These are phyloP conservation scores for Saturnispora diversa DNA, from an alignment of 805 yeast genomes.

Conservation along the genomic window DNA sequence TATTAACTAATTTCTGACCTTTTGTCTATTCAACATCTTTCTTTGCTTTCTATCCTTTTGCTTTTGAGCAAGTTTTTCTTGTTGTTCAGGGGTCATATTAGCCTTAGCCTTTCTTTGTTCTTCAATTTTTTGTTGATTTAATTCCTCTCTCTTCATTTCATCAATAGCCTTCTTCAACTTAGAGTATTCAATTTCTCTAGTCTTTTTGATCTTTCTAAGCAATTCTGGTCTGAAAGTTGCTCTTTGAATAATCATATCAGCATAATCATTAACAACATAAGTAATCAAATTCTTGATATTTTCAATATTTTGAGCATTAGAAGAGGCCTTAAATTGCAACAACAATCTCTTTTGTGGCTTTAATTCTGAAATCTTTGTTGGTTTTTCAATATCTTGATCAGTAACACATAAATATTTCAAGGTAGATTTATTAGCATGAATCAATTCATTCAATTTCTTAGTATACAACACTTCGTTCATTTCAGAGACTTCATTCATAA, in stretches of 20 bases:
- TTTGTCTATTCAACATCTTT: conserved; percentile 60
- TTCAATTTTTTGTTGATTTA: conserved; percentile 64
- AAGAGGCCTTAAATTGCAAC: conserved; percentile 46
- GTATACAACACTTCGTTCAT: conserved; percentile 59
- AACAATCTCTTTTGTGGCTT: conserved; percentile 46
- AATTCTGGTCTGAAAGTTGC: conserved; percentile 65
- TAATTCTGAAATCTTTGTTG: conserved; percentile 50
- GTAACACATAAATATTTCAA: conserved; percentile 71
- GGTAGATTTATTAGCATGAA: conserved; percentile 32
- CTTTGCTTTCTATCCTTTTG: conserved; percentile 76
- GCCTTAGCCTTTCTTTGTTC: conserved; percentile 59
- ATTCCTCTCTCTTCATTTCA: conserved; percentile 55
- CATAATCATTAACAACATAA: conserved; percentile 37
- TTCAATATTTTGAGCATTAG: conserved; percentile 40
- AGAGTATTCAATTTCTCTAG: conserved; percentile 65
- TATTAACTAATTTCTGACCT: conserved; percentile 26
- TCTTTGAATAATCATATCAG: conserved; percentile 28
- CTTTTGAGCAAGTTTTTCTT: conserved; percentile 68
- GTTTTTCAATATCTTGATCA: conserved; percentile 73
- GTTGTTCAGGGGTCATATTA: conserved; percentile 65
- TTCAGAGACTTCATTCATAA: conserved; percentile 85
- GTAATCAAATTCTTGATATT: conserved; percentile 55
- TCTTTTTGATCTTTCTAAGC: conserved; percentile 62
- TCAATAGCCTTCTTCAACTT: conserved; percentile 68
- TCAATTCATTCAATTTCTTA: conserved; percentile 40